These are phyloP conservation scores for Xanthoconium separans DNA, from an alignment of 1,284 basidiomycete genomes.

Conservation along the genomic window DNA sequence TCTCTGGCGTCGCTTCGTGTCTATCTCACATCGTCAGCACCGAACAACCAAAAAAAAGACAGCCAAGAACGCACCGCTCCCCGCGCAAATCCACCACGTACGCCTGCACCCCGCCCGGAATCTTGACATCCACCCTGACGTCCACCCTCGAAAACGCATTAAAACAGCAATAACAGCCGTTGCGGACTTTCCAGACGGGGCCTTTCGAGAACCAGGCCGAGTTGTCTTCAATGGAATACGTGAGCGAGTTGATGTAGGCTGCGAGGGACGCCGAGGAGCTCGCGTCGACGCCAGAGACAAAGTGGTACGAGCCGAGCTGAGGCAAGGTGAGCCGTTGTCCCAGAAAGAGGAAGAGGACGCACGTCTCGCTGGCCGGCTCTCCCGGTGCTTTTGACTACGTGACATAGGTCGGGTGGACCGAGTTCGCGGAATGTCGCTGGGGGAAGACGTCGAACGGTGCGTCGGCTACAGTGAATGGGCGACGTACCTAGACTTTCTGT, in stretches of 20 bases:
- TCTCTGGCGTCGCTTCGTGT: conserved; percentile 87
- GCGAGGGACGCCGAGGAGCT: conserved; percentile 96
- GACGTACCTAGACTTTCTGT: conserved; percentile 87
- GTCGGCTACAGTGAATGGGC: neutral
- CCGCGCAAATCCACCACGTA: conserved; percentile 95
- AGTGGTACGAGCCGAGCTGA: conserved; percentile 89
- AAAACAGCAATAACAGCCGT: too few relatives aligned
- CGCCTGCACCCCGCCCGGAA: conserved; percentile 94
- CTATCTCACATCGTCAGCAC: conserved; percentile 96
- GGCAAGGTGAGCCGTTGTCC: neutral
- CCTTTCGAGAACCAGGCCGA: conserved; percentile 94
- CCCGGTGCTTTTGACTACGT: conserved; percentile 92
- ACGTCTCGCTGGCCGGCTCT: conserved; percentile 84
- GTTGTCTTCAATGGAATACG: conserved; percentile 91
- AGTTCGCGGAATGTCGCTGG: conserved; percentile 93
- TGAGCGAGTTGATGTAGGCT: conserved; percentile 97
- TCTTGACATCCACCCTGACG: too few relatives aligned
- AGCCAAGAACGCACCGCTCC: conserved; percentile 83
- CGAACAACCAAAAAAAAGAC: conserved; percentile 65
- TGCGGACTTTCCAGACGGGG: conserved; percentile 87
- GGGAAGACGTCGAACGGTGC: too few relatives aligned
- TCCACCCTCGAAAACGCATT: conserved; percentile 98
- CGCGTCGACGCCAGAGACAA: conserved; percentile 92
- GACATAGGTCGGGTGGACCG: conserved; percentile 88
- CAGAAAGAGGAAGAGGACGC: conserved; percentile 34